Base-by-base conservation (phyloP, 768 basidiomycete genomes). In the Polyporus arcularius region DNA sequence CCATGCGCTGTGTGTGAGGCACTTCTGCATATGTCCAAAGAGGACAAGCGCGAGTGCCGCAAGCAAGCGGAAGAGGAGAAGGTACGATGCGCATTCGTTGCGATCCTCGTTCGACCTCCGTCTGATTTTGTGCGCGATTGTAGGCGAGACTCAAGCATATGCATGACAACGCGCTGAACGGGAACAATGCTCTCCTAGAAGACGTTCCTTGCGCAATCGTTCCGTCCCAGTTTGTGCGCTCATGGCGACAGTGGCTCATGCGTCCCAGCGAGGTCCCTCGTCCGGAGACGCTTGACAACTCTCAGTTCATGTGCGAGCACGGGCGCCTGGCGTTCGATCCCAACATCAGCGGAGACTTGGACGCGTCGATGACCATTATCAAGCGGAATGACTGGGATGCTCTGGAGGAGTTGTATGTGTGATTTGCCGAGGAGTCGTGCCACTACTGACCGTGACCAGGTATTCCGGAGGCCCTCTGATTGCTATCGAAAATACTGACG, bases 31-130 rank as follows among this genome's bases (percentile, higher is more conserved):
- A 78, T 76, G 38, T 85, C 82, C 7, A 83, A 80, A 67, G 85
- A 85, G 67, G 86, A 85, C 61, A 88, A 82, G 66, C 82, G 79
- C 42, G 86, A 84, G 63, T 63, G 80, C 43, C 85, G 88, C 42
- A 86, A 80, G 70, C 82, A 78, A 57, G 88, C 88, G 28, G 92
- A 92, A 69, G 85, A 88, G 18, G 92, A 93, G 74, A 92, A 90
- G 85, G 92, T 88, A 55, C 31, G 57, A 8, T 30, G 51, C 11
- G 26, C 12, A 5, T 42, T 26, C 21, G 21, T 26, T 21, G 9
- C 32, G 6, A 11, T 54, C 30, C 35, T 53, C 46, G n/a, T n/a
- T 4, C 10, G 41, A 11, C 18, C 41, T 6, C 43, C 15, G 21
- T 51, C 14, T 49, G 41, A 26, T 32, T 30, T 6, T 21, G 30